A percentile compares a stretch with the other conserved stretches of the same genome.
Evolutionary conservation across 176 grass and related monocot genomes (phyloP).

Genomic region (Lolium perenne): DNA sequence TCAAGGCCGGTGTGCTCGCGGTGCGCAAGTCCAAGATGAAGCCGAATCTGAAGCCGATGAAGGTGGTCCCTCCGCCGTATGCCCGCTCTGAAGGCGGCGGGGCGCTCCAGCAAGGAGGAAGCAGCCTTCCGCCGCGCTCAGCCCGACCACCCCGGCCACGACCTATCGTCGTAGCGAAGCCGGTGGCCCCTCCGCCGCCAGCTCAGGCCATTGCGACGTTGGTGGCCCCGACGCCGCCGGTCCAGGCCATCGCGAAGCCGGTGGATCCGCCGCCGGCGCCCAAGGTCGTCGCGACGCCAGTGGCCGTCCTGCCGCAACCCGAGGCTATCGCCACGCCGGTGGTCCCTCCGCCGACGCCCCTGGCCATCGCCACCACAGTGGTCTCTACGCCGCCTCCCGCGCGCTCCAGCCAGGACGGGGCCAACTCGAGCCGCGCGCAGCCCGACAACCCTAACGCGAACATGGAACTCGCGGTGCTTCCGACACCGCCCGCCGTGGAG

Average conservation of each 20-base stretch:
- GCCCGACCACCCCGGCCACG: background rate
- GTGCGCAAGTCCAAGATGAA: background rate
- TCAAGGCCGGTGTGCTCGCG: background rate
- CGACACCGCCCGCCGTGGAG: background rate
- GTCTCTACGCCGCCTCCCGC: background rate
- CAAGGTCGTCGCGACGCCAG: background rate
- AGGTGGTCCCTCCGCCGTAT: background rate
- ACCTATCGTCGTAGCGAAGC: background rate
- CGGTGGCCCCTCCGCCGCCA: background rate
- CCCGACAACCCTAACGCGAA: background rate
- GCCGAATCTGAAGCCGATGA: background rate
- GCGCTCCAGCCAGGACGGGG: background rate
- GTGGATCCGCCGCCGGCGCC: background rate
- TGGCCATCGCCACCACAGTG: background rate
- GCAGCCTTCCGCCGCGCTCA: background rate
- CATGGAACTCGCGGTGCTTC: background rate
- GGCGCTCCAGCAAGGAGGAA: background rate
- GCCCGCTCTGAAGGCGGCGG: background rate
- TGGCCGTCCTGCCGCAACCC: background rate
- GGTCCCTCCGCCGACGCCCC: background rate
- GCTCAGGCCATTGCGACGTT: background rate
- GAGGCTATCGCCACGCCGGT: background rate
- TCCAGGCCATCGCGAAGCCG: background rate
- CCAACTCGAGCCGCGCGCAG: background rate
- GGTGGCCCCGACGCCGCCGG: background rate